phyloP scores from a whole-genome alignment of 352 stramenopile species.

The Blastocystis sp. region DNA sequence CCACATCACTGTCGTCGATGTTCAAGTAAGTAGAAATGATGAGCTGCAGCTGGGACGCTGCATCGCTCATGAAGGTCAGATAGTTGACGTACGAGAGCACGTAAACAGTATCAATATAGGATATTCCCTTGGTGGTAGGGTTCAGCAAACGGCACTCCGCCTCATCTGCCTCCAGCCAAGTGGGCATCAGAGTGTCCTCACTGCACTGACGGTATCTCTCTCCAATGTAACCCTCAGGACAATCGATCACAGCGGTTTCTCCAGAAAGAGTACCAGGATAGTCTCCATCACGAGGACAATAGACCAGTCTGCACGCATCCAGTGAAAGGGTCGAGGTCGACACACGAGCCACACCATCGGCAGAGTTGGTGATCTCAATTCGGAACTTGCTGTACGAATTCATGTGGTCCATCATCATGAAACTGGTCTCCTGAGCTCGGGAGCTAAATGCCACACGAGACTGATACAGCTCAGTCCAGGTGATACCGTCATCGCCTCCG shows the following conservation, averaged over 20 bases:
- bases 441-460: background rate
- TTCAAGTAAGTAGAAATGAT: background rate
- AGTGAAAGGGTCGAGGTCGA: background rate
- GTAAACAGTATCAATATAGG: conserved; percentile 48
- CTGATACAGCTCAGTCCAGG: conserved; percentile 4
- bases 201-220: conserved; percentile 38
- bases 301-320: conserved; percentile 22
- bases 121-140: conserved; percentile 25
- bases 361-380: background rate
- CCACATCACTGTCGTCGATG: background rate
- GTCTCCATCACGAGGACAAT: conserved; percentile 51
- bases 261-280: conserved; percentile 39
- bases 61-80: background rate
- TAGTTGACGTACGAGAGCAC: background rate
- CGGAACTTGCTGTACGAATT: conserved; percentile 48
- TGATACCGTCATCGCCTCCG: conserved; percentile 33
- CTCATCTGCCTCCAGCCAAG: background rate
- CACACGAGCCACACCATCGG: background rate
- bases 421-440: background rate
- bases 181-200: background rate
- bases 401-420: conserved; percentile 61
- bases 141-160: conserved; percentile 3
- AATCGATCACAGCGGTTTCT: background rate
- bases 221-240: conserved; percentile 36
- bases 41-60: background rate